Conservation (phyloP, 352 stramenopile genomes). For the Globisporangium apiculatum region DNA sequence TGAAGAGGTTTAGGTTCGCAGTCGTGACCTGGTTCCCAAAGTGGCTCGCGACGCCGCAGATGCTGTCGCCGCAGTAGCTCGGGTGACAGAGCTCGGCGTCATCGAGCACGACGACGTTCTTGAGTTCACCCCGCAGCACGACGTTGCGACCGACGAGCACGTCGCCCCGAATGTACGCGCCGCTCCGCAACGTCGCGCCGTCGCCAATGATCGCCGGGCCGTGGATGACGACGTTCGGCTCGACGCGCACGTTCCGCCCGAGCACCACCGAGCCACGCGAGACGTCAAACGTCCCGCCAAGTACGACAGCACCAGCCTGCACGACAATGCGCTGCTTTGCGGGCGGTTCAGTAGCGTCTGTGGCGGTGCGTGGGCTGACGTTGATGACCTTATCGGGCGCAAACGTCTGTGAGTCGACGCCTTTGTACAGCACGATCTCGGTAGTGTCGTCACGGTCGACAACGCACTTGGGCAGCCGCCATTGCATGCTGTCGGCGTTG, state of each 20-base stretch:
- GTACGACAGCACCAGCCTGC: slow-evolving; percentile 27
- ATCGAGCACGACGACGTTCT: slow-evolving; percentile 70
- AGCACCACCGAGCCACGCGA: slow-evolving; percentile 64
- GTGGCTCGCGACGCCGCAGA: slow-evolving; percentile 71
- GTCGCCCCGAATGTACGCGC: slow-evolving; percentile 63
- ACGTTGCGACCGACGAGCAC: slow-evolving; percentile 54
- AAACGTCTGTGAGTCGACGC: slow-evolving; percentile 42
- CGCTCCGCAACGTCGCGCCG: slow-evolving; percentile 47
- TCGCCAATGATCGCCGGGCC: slow-evolving; percentile 70
- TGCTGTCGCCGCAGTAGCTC: slow-evolving; percentile 67
- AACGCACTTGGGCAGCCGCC: slow-evolving; percentile 26
- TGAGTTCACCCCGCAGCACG: slow-evolving; percentile 60
- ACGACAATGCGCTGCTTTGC: slow-evolving; percentile 48
- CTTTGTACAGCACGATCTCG: slow-evolving; percentile 48
- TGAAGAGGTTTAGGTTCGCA: slow-evolving; percentile 61
- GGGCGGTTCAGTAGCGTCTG: slow-evolving; percentile 8
- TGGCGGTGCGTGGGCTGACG: slow-evolving; percentile 15
- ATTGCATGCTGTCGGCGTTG: slow-evolving; percentile 24
- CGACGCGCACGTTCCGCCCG: slow-evolving; percentile 50
- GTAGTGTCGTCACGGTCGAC: slow-evolving; percentile 35
- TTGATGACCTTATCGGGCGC: slow-evolving; percentile 54
- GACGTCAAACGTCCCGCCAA: slow-evolving; percentile 64
- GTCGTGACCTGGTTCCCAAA: slow-evolving; percentile 83
- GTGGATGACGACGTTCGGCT: slow-evolving; percentile 65
- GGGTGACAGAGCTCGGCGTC: slow-evolving; percentile 65